Base-by-base conservation (phyloP, 495 filamentous ascomycete genomes). In the Melanomma pulvis-pyrius region DNA sequence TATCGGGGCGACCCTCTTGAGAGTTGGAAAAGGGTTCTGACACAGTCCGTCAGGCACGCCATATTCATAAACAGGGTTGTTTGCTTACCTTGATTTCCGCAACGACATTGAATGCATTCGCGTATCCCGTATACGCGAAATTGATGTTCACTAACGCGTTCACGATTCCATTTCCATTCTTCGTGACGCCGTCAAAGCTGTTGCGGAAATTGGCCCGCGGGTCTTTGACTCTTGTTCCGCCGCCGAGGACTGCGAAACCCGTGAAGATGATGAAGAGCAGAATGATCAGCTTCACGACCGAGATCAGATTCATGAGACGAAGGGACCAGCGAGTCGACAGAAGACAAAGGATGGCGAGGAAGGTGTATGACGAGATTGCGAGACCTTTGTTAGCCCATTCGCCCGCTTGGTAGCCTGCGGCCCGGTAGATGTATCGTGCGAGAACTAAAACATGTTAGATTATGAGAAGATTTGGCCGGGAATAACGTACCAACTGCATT, bases 321-420 rank as follows among this genome's bases (percentile, higher is more conserved):
- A 61, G 39, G 9, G 64, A 61, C 46, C 56, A 67, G 8, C 58
- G 44, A 0, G 64, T 67, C 0, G 56, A 61, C 1, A 67, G 12
- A 13, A 67, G 48, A 26, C 47, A 61, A 17, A 60, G 1, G 2
- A 54, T 11, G 6, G 55, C 46, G 11, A 67, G 48, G 54, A 65
- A 24, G 2, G 56, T 54, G 48, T 67, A 54, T 15, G 56, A 13
- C 6, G 46, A 11, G 7, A 67, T 61, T 6, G 64, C 64, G 17
- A 67, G 47, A 13, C 64, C 50, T 54, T 61, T 67, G 21, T 61
- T 61, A 3, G 39, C 56, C 64, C 64, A 67, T 29, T 61, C 64
- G 9, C 39, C 39, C 1, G 64, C 56, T 17, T 21, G 15, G 49
- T 67, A 48, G 28, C 64, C 64, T 13, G 55, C 63, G 4, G 55